Base-by-base conservation (phyloP, 2,329 filamentous ascomycete species). In the Ophiostoma tasmaniense region DNA sequence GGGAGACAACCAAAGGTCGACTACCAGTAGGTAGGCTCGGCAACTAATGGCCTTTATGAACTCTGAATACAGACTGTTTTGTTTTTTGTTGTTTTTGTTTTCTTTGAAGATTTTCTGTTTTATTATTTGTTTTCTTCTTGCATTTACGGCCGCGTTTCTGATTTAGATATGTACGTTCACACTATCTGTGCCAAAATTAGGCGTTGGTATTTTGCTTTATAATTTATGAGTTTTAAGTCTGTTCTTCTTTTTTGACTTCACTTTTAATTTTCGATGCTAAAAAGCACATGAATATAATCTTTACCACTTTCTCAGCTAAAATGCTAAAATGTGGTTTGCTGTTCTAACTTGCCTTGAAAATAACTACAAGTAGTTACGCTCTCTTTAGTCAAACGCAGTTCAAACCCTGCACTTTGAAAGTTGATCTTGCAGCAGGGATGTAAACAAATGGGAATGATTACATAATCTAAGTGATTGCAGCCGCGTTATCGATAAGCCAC, bases 1-100 rank as follows among this genome's bases (percentile, higher is more conserved):
- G 76, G 79, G 76, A 64, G 78, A 75, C 65, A 74, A 75, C 75
- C 73, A 66, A 71, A 72, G 39, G 72, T 75, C 2, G 75, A 76
- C 67, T 76, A 73, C 62, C 55, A 70, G 61, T 71, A 61, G 50
- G 39, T 33, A 10, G 10, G 17, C 20, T n/a, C 14, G 59, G 50
- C 28, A 30, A 55, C 6, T 39, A 20, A 22, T 42, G 25, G 37
- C 6, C n/a, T 25, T 25, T 61, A 28, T 39, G 33, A 25, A 11
- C 8, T 62, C 17, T 64, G 20, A 22, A 17, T 62, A n/a, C 25
- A 14, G 20, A 14, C 30, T 62, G n/a, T n/a, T 55, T 25, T 61
- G 17, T 25, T 52, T 65, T 17, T 68, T 5, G 7, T 64, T n/a
- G n/a, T 66, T 68, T 59, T 11, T 22, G 45, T 39, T 11, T 55